Base-by-base conservation (phyloP, 805 yeast genomes). In the Lipomyces kockii region DNA sequence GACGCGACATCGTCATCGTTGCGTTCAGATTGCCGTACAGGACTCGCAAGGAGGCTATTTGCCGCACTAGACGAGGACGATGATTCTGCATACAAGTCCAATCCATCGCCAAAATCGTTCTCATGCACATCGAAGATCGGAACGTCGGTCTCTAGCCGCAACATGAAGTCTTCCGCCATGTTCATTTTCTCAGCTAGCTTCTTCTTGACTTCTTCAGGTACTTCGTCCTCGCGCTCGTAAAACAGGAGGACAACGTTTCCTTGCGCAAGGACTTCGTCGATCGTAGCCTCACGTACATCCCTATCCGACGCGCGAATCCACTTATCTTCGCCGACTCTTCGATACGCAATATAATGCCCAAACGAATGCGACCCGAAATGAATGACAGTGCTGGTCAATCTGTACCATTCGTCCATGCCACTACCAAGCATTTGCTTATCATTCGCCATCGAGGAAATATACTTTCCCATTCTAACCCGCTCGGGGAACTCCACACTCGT, bases 291-390 rank as follows among this genome's bases (percentile, higher is more conserved):
- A 67, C 91, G 87, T 2, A 93, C 97, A 2, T 88, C 87, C 75
- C 92, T 97, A 78, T 95, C 99, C 73, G 95, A 89, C 22, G 93
- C 89, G 76, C 97, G 85, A 97, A 97, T 93, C 99, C 99, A 94
- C 11, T 87, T 83, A 1, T 93, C 95, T 72, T 97, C 85, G 66
- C 81, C 84, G 51, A 71, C 61, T 74, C 87, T 89, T 75, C 98
- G 86, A 80, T 85, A 94, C 54, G 96, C 92, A 68, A 94, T 90
- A 76, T 94, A 94, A 78, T 94, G 99, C n/a, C 99, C 99, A 76
- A 92, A 95, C 74, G 94, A 92, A 74, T 95, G 98, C 0, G 97
- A 90, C 60, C 99, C 99, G 77, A 89, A 93, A 78, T 94, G 99
- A 0, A 94, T 88, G 57, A 94, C 90, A 0, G 91, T 95, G 0